Base-by-base conservation (phyloP, 2,329 filamentous ascomycete species). In the Hypoxylon sp. region DNA sequence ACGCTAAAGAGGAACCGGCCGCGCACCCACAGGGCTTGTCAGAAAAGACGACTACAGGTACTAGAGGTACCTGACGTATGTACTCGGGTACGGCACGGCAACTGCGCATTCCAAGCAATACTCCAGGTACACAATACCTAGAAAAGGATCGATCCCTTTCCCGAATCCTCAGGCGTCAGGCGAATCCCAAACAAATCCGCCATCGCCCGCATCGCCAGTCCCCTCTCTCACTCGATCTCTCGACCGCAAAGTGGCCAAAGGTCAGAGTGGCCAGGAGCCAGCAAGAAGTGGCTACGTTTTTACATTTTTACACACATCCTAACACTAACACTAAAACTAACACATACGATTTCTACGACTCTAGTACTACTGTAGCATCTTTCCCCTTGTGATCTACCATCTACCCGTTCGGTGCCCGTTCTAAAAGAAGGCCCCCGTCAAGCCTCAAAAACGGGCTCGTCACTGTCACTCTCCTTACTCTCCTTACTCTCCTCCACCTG, bases 1-100 rank as follows among this genome's bases (percentile, higher is more conserved):
- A 58, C 68, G 64, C 70, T 70, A 71, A 62, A 55, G 26, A 54
- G 57, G 62, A 59, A 59, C 60, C 62, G 62, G 50, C 59, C 63
- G 54, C 57, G 61, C 59, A 62, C 37, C n/a, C n/a, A n/a, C 37
- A 17, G 32, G 32, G 32, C 59, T 59, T 72, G 65, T 69, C 65
- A 62, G 65, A 58, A 65, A 66, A 59, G 48, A 34, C 19, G 8
- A 8, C 30, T 32, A 32, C 30, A 39, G 34, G 34, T 39, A 39
- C 34, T 26, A 26, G 24, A 26, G 24, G 24, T 26, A 26, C 24
- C 24, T 26, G 24, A 4, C 24, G 4, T 26, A 26, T 10, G 11
- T n/a, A 39, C 34, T n/a, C 17, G 13, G 13, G 13, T n/a, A n/a
- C 34, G 2, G 13, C 13, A 39, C 34, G 3, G 17, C 34, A n/a